phyloP scores from a whole-genome alignment of 192 early-diverging fungal genomes.

The Coemansia sp. region DNA sequence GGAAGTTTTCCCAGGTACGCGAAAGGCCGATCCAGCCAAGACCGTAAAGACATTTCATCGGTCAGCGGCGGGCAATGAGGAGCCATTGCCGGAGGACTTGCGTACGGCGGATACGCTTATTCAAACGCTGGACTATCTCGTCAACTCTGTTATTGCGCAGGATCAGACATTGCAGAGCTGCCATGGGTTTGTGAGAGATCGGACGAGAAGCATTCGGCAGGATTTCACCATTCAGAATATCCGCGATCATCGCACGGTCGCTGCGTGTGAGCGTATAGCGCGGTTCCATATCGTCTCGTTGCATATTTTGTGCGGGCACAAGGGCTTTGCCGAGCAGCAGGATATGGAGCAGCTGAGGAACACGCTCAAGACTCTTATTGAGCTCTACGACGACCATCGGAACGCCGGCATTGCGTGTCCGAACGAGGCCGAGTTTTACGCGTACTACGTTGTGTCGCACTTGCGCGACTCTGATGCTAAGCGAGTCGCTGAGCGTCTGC shows the following conservation, averaged over 20 bases:
- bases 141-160: constrained; percentile 55
- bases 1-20: constrained; percentile 68
- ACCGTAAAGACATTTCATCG: constrained; percentile 85
- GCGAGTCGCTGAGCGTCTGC: constrained; percentile 64
- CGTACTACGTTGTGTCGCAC: constrained; percentile 81
- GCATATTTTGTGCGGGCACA: constrained; percentile 68
- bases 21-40: constrained; percentile 61
- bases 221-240: constrained; percentile 88
- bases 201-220: constrained; percentile 79
- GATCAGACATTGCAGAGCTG: constrained; percentile 63
- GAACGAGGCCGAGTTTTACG: constrained; percentile 90
- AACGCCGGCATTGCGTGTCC: constrained; percentile 56
- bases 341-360: constrained; percentile 89
- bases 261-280: constrained; percentile 78
- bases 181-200: constrained; percentile 82
- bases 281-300: constrained; percentile 82
- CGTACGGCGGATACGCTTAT: constrained; percentile 73
- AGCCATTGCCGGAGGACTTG: constrained; percentile 85
- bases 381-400: constrained; percentile 82
- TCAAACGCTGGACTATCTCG: constrained; percentile 67
- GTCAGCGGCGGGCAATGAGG: constrained; percentile 82
- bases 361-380: constrained; percentile 79
- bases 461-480: constrained; percentile 72
- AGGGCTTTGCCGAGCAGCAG: constrained; percentile 72
- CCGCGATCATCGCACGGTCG: constrained; percentile 66